These are phyloP conservation scores for Picochlorum sp. DNA, from an alignment of 139 green algal genomes.

Conservation along the genomic window DNA sequence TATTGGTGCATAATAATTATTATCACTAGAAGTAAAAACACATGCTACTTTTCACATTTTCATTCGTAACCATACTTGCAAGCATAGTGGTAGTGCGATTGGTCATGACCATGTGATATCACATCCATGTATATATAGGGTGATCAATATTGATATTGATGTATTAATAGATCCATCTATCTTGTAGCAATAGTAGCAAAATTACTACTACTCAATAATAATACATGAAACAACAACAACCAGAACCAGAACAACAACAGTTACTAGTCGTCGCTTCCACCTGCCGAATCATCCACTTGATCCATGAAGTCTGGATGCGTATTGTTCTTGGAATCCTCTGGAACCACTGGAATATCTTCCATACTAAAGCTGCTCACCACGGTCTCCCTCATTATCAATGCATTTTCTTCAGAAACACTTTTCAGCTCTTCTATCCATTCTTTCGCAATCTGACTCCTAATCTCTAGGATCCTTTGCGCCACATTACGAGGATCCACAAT, in stretches of 20 bases:
- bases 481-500: conserved; percentile 67
- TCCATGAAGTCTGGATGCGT: neutral
- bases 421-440: conserved; percentile 73
- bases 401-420: conserved; percentile 40
- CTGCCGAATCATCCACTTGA: conserved; percentile 5
- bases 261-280: conserved; percentile 6
- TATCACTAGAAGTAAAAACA: too few species aligned
- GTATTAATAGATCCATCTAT: too few species aligned
- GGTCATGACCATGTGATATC: too few species aligned
- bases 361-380: conserved; percentile 8
- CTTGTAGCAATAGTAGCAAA: too few species aligned
- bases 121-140: too few species aligned
- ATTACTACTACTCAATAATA: neutral
- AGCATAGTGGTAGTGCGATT: too few species aligned
- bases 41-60: too few species aligned
- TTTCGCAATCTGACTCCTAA: conserved; percentile 50
- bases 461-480: conserved; percentile 77
- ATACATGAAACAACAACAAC: neutral
- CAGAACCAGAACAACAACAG: neutral
- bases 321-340: neutral
- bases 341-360: neutral
- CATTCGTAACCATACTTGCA: too few species aligned
- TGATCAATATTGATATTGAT: too few species aligned
- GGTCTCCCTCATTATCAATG: conserved; percentile 39
- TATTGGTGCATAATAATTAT: too few species aligned